These are phyloP conservation scores for Colletotrichum sp. DNA, from an alignment of 2,329 filamentous ascomycete genomes.

Conservation along the genomic window DNA sequence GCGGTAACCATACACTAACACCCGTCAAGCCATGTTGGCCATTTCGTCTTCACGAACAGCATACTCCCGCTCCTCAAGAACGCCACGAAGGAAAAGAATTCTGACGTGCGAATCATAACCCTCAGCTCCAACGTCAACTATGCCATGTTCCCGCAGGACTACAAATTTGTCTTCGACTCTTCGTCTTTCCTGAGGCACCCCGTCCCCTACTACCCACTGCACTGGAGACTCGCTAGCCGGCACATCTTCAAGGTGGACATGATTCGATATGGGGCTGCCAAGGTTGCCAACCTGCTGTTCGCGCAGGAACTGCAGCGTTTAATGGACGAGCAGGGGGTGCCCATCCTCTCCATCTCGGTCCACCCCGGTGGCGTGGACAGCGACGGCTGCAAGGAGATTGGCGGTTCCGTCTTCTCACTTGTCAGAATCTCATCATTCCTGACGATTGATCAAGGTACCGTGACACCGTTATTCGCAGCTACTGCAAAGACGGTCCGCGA, in stretches of 20 bases:
- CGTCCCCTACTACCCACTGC: constrained; percentile 16
- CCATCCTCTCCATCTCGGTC: constrained; percentile 22
- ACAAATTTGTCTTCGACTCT: constrained; percentile 24
- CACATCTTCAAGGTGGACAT: constrained; percentile 26
- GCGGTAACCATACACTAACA: neutral
- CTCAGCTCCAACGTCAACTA: constrained; percentile 24
- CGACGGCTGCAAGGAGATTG: neutral
- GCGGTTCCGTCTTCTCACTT: neutral
- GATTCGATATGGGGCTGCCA: constrained; percentile 27
- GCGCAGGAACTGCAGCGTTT: constrained; percentile 26
- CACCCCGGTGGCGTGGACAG: constrained; percentile 25
- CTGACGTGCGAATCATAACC: constrained; percentile 30
- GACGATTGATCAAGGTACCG: constrained; percentile 22
- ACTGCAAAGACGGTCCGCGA: constrained; percentile 20
- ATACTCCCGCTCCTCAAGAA: constrained; percentile 30
- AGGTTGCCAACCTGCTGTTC: constrained; percentile 26
- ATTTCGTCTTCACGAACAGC: constrained; percentile 30
- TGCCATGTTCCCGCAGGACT: constrained; percentile 23
- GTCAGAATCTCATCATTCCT: neutral
- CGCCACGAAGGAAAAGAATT: constrained; percentile 8
- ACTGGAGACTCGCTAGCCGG: constrained; percentile 2
- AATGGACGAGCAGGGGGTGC: constrained; percentile 17
- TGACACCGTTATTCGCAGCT: constrained; percentile 23
- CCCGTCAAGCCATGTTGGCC: constrained; percentile 27
- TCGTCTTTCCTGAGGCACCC: constrained; percentile 10